Base-by-base conservation (phyloP, 352 stramenopile species). In the Phytopythium oedochilum region DNA sequence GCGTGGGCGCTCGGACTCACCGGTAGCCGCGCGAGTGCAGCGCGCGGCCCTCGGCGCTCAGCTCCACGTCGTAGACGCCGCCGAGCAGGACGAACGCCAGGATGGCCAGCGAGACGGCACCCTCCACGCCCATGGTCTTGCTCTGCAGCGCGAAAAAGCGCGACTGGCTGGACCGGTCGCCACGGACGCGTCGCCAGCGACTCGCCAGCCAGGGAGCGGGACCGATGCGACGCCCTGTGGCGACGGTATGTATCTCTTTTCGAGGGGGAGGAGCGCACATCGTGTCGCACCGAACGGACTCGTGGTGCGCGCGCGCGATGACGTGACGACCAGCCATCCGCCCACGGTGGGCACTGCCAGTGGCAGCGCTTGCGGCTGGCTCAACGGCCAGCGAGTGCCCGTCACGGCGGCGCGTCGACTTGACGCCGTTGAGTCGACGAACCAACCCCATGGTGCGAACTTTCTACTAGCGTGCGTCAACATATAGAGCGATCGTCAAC, bases 51-150 rank as follows among this genome's bases (percentile, higher is more conserved):
- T 83, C 65, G 35, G 63, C 66, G 57, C 69, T 89, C 53, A 89
- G 60, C 58, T 85, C 71, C 35, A 83, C 75, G 53, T 90, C 80
- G 58, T 85, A 88, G 22, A 73, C 55, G n/a, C 73, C 68, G 40
- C 77, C 70, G 36, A 68, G 65, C 55, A 68, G 60, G 25, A 90
- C 65, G 51, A 88, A 87, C 26, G 70, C 58, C 22, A 82, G 57
- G 47, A 88, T 83, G 45, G 82, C 56, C 38, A 76, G 44, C 59
- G 75, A 86, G 55, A 88, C 86, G 43, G 60, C 57, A 1, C 62
- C 61, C 52, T 80, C 64, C 15, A 81, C 53, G 40, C 64, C 57
- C 74, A 88, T 85, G 18, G 45, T 29, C 32, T 9, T 28, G n/a
- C 10, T 17, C 20, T 2, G 10, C 0, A 23, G 22, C 9, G 39